These are phyloP conservation scores for Cryptococcus wingfieldii DNA, from an alignment of 1,284 basidiomycete species.

Conservation along the genomic window DNA sequence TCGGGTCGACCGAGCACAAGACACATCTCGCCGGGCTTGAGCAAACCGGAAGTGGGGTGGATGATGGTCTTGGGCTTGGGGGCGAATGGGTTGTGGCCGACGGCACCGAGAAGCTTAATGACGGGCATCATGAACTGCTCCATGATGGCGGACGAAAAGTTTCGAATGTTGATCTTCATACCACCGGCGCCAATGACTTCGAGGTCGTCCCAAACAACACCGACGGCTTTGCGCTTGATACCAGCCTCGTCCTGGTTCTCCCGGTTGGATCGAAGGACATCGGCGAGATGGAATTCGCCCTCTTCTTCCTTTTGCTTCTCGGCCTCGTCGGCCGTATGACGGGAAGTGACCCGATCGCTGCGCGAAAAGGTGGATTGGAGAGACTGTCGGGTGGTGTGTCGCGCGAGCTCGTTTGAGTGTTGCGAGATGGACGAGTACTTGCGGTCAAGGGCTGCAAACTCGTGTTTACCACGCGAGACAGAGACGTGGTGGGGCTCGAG, in stretches of 20 bases:
- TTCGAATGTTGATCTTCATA: constrained; percentile 60
- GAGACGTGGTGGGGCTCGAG: constrained; percentile 34
- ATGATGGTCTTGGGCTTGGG: constrained; percentile 53
- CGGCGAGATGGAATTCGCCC: constrained; percentile 54
- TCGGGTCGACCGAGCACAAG: constrained; percentile 55
- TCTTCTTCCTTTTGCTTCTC: constrained; percentile 35
- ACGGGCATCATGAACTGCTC: constrained; percentile 50
- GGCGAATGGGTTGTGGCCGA: constrained; percentile 42
- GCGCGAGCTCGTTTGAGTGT: constrained; percentile 31
- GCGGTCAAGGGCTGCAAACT: constrained; percentile 44
- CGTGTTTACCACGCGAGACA: constrained; percentile 34
- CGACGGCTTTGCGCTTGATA: constrained; percentile 76
- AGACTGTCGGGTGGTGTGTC: constrained; percentile 28
- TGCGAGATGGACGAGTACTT: constrained; percentile 41
- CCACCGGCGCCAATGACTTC: constrained; percentile 69
- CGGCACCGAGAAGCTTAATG: constrained; percentile 34
- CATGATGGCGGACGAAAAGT: constrained; percentile 51
- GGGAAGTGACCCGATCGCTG: constrained; percentile 19
- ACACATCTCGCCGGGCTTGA: constrained; percentile 63
- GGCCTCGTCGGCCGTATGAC: constrained; percentile 22
- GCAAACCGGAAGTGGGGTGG: constrained; percentile 63
- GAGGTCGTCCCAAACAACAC: constrained; percentile 52
- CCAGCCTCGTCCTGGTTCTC: constrained; percentile 65
- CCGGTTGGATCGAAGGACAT: constrained; percentile 67
- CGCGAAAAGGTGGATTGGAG: constrained; percentile 16